A percentile compares a stretch with the other conserved stretches of the same genome.
Conservation (phyloP, 2,329 filamentous ascomycete genomes). For the Arthrobotrys entomopaga region DNA sequence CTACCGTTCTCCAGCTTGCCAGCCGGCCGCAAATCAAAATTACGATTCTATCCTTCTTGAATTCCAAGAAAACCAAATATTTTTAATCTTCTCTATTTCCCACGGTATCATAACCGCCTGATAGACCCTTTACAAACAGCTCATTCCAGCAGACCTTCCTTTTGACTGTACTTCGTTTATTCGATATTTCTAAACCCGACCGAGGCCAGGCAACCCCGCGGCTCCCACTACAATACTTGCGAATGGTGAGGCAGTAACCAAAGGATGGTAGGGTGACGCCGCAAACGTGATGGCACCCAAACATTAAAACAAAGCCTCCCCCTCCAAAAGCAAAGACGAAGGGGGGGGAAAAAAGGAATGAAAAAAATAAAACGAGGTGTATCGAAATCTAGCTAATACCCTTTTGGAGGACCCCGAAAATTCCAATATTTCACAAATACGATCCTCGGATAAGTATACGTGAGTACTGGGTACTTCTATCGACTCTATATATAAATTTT, state of each 20-base stretch:
- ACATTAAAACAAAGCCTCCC: no score
- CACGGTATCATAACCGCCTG: no score
- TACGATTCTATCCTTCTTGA: no score
- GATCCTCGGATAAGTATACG: neutral
- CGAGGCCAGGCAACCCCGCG: conserved; percentile 3
- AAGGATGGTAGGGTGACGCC: conserved; percentile 40
- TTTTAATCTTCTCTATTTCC: no score
- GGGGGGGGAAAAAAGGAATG: neutral
- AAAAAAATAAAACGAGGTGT: neutral
- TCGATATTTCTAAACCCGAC: neutral
- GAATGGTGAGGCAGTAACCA: conserved; percentile 32
- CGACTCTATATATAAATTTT: neutral
- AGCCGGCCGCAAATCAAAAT: no score
- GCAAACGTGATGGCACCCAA: conserved; percentile 52
- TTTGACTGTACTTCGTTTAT: neutral
- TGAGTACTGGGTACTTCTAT: no score
- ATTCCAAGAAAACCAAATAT: no score
- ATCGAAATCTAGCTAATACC: neutral
- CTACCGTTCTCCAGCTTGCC: no score
- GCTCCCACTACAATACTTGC: conserved; percentile 3
- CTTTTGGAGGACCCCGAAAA: neutral
- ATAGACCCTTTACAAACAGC: no score
- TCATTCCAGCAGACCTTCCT: no score
- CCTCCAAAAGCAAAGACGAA: conserved; percentile 19
- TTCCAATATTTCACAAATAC: neutral